Percentiles rank a stretch among this genome's conserved stretches.
phyloP scores from a whole-genome alignment of 2,329 filamentous ascomycete genomes.

The Colletotrichum sp. region DNA sequence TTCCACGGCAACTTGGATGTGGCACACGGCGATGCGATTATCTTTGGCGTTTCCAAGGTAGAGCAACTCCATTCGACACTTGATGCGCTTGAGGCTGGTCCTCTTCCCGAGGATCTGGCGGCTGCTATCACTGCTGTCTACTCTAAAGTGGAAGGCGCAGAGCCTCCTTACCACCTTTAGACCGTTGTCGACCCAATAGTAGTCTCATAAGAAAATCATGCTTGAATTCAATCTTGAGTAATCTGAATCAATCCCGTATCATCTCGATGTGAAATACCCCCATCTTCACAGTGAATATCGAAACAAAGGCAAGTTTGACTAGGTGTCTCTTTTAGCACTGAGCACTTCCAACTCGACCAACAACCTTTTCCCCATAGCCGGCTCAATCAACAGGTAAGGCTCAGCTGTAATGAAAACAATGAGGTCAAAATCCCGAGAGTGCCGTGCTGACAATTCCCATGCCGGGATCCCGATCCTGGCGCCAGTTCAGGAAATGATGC shows the following conservation, averaged over 20 bases:
- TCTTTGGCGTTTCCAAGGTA: background rate
- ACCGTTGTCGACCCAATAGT: background rate
- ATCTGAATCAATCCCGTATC: background rate
- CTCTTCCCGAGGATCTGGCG: background rate
- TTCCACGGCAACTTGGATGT: background rate
- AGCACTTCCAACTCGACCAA: background rate
- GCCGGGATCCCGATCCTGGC: background rate
- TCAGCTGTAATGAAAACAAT: background rate
- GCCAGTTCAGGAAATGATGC: background rate
- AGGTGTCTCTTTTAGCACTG: background rate
- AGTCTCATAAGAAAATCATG: accelerated
- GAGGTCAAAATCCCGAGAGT: background rate
- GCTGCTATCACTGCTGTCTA: background rate
- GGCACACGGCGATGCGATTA: background rate
- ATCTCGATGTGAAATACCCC: background rate
- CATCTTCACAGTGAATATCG: no score
- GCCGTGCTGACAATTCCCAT: background rate
- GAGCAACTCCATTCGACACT: background rate
- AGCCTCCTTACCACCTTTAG: background rate
- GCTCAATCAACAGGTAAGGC: background rate
- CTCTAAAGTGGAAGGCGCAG: background rate
- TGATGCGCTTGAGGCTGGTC: background rate
- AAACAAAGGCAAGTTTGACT: no score
- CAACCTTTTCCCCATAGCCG: background rate
- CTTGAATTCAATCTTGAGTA: background rate